phyloP scores from a whole-genome alignment of 2,329 filamentous ascomycete genomes.

The Diplodia mutila region DNA sequence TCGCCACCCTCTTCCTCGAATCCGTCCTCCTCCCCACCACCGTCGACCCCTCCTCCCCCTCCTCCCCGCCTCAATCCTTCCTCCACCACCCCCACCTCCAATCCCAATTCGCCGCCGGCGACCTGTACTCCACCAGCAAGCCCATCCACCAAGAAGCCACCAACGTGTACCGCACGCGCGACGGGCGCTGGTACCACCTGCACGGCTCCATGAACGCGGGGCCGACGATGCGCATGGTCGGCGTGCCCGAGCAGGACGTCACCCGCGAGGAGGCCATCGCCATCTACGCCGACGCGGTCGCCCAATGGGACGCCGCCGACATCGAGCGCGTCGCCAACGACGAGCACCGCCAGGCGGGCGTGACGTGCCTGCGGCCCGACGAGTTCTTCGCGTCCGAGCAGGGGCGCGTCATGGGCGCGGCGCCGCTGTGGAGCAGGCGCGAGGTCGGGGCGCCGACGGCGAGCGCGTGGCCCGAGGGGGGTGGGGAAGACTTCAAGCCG shows the following conservation, averaged over 20 bases:
- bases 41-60: too few species aligned
- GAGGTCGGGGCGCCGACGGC: background rate
- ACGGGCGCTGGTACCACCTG: conserved; percentile 52
- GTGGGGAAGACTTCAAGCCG: conserved; percentile 32
- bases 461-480: conserved; percentile 5
- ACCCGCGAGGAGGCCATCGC: conserved; percentile 37
- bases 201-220: conserved; percentile 51
- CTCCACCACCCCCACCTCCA: conserved; percentile 26
- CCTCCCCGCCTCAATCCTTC: conserved; percentile 29
- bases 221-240: conserved; percentile 45
- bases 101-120: conserved; percentile 32
- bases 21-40: conserved; percentile 43
- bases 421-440: conserved; percentile 11
- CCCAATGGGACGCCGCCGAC: conserved; percentile 38
- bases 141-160: conserved; percentile 35
- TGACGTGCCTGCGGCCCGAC: conserved; percentile 43
- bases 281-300: conserved; percentile 41
- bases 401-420: conserved; percentile 18
- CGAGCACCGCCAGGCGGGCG: conserved; percentile 46
- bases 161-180: conserved; percentile 54
- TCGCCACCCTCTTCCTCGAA: conserved; percentile 52
- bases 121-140: conserved; percentile 32
- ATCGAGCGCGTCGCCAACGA: conserved; percentile 43
- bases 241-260: conserved; percentile 30
- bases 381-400: conserved; percentile 47